phyloP scores from a whole-genome alignment of 2,329 filamentous ascomycete species.

The Magnaporthiopsis rhizophila region DNA sequence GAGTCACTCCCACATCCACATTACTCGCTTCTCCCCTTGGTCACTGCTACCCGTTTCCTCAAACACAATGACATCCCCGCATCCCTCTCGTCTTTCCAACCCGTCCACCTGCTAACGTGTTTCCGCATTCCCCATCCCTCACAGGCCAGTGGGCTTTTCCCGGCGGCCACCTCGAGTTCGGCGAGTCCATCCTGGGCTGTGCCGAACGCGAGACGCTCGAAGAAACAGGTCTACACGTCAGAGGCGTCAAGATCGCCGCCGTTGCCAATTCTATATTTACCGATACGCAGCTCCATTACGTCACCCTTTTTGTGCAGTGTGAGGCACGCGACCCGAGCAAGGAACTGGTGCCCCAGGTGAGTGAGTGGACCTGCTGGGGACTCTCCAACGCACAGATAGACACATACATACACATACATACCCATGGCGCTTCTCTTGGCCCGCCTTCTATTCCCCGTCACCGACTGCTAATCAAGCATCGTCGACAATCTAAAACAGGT shows the following conservation, averaged over 20 bases:
- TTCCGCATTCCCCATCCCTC: not conserved
- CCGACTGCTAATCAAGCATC: no score
- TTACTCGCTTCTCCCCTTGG: not conserved
- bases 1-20: not conserved
- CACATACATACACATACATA: no score
- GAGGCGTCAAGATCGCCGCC: conserved; percentile 42
- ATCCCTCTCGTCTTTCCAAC: not conserved
- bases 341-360: conserved; percentile 43
- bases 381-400: no score
- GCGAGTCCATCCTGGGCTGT: conserved; percentile 54
- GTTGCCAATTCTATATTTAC: conserved; percentile 62
- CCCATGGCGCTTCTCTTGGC: no score
- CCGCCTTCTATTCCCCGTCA: no score
- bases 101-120: not conserved
- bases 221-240: conserved; percentile 58
- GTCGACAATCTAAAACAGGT: conserved; percentile 19
- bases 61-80: not conserved
- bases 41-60: no score
- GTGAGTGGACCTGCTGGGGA: conserved; percentile 26
- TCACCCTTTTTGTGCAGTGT: conserved; percentile 62
- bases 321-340: conserved; percentile 32
- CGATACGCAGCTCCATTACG: conserved; percentile 58
- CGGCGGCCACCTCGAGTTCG: conserved; percentile 67
- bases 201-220: conserved; percentile 61
- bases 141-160: conserved; percentile 49